Evolutionary conservation across 2,329 filamentous ascomycete species (phyloP), one percentile per base, ranked within the genome.

Genomic region (Ilyonectria robusta): DNA sequence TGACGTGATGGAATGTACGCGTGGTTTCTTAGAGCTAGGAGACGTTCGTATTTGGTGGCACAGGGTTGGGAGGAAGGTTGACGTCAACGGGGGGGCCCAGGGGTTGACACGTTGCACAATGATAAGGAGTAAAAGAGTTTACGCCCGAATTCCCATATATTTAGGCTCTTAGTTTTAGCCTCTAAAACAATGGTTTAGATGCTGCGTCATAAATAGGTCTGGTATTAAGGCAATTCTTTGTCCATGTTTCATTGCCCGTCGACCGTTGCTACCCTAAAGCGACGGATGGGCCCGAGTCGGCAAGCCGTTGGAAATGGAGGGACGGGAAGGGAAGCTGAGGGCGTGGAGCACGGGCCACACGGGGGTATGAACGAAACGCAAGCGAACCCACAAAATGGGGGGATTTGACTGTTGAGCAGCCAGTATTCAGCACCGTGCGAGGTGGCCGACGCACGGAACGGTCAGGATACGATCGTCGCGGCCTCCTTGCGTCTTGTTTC

Each of bases 321-420:
- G 65, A 61, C 57, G 58, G 58, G 51, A 51, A 60, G 63, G 59
- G 57, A 62, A 31, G 46, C n/a, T 26, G 59, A 60, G 35, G 46
- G 33, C 37, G 23, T 17, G 47, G 59, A 44, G 71, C 72, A 73
- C 72, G 59, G 72, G 59, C 70, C 72, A 74, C 8, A 66, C 70
- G 68, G 65, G 56, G 65, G 56, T 26, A 40, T 17, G 13, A 40
- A 15, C 11, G 33, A 40, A 40, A 17, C 35, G 42, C 47, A 74
- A 74, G 72, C 68, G 70, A 74, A 67, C 53, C 70, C 71, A 73
- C 70, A 72, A 72, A 46, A 68, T 62, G 61, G 59, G 21, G 59
- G 21, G 19, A 11, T 19, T 53, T 4, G 29, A 37, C 21, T 31
- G 31, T 15, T 23, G 33, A 26, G 11, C 26, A 29, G 3, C 15